Base-by-base conservation (phyloP, 2,329 filamentous ascomycete species). In the Fusarium gaditjirri region DNA sequence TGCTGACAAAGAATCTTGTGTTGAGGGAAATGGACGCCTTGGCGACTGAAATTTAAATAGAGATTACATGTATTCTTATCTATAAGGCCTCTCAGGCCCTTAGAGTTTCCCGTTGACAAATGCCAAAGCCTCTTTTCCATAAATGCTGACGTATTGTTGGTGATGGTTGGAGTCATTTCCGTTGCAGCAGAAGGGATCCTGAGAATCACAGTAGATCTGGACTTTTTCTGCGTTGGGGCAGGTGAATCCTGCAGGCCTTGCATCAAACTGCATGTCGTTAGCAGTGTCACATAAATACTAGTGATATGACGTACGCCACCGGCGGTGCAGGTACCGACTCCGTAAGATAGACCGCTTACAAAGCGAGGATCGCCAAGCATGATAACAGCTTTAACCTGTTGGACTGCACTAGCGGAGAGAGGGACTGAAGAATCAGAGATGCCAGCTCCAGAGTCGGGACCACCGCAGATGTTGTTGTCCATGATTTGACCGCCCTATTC, bases 101-200 rank as follows among this genome's bases (percentile, higher is more conserved):
- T 7, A 56, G 1, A 81, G 74, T 65, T 79, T 76, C 36, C 70
- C 82, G 79, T 89, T 88, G 75, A 91, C 87, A 71, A 92, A 92
- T 2, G 82, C 71, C 43, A 92, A 77, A 3, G 90, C 90, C 74
- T 89, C 82, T 11, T 83, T 77, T 3, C 90, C 90, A 67, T 92
- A 92, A 73, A 88, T 87, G 68, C 81, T 84, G n/a, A 88, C 89
- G 65, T 92, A 92, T 54, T 88, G 85, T 78, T 91, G 87, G 78
- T 92, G 90, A 11, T 86, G 84, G 74, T 87, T 86, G 31, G 85
- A 83, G 66, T 91, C 84, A 74, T 85, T 90, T 53, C 90, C 90
- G 44, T 86, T 90, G 80, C 89, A 92, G 84, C 90, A 92, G 81
- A 90, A 92, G 0, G 89, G 89, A 70, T 92, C 90, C 7, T 86